Evolutionary conservation across 345 rosid species (phyloP).

Genomic region (Hevea brasiliensis): DNA sequence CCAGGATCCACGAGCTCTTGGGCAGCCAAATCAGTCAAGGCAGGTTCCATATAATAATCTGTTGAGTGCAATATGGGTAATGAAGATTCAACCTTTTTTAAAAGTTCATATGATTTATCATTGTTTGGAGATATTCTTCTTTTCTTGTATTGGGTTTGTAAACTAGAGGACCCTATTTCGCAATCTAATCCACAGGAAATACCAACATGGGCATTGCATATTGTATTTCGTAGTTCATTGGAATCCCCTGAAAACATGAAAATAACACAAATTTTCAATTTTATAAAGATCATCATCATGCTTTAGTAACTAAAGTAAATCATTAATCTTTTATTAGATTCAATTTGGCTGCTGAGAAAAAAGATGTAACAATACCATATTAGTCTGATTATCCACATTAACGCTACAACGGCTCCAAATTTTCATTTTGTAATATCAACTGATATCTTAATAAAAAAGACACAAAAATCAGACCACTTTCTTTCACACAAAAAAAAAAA

Average conservation of each 20-base stretch:
- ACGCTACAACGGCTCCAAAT: background rate
- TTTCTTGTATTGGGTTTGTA: slow-evolving; percentile 41
- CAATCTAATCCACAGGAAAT: slow-evolving; percentile 16
- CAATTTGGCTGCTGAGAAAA: background rate
- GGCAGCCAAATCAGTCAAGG: slow-evolving; percentile 52
- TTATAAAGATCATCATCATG: background rate
- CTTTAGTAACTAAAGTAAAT: background rate
- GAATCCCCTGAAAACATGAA: slow-evolving; percentile 24
- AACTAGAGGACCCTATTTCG: slow-evolving; percentile 24
- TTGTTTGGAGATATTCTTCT: slow-evolving; percentile 38
- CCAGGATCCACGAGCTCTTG: slow-evolving; percentile 58
- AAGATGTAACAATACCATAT: background rate
- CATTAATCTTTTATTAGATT: background rate
- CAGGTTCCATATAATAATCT: slow-evolving; percentile 71
- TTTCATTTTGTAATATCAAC: background rate
- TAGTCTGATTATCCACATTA: background rate
- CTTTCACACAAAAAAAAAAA: no score
- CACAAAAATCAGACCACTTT: background rate
- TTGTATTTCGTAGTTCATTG: slow-evolving; percentile 2
- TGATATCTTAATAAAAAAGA: background rate
- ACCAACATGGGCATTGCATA: slow-evolving; percentile 1
- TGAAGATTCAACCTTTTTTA: slow-evolving; percentile 36
- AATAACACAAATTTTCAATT: background rate
- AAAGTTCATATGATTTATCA: slow-evolving; percentile 18
- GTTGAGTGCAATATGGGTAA: slow-evolving; percentile 52